Evolutionary conservation across 2,329 filamentous ascomycete species (phyloP).

Genomic region (Xylaria sp.): DNA sequence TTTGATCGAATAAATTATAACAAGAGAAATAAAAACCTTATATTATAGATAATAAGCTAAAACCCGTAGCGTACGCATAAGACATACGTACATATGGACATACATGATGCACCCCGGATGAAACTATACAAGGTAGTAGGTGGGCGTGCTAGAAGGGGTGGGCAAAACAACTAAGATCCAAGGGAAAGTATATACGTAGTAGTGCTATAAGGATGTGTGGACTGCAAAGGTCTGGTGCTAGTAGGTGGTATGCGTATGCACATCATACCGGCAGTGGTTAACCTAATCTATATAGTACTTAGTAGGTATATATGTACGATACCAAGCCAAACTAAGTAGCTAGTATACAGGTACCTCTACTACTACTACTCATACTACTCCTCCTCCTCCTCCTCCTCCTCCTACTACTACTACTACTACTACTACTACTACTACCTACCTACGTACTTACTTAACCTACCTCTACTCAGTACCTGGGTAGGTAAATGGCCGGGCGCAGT

Average conservation of each 20-base stretch:
- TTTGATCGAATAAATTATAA: conserved; percentile 10
- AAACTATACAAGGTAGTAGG: conserved; percentile 4
- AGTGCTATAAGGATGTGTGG: background rate
- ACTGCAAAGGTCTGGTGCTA: too few relatives aligned
- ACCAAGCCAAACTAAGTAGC: background rate
- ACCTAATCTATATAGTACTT: too few relatives aligned
- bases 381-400: too few relatives aligned
- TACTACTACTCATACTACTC: too few relatives aligned
- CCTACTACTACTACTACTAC: too few relatives aligned
- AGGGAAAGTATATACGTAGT: background rate
- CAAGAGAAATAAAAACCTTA: conserved; percentile 7
- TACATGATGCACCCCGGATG: conserved; percentile 39
- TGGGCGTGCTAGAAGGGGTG: conserved; percentile 1
- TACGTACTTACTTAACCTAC: too few relatives aligned
- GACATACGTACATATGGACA: conserved; percentile 35
- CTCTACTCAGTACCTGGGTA: too few relatives aligned
- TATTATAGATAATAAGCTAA: conserved; percentile 12
- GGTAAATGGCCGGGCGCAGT: too few relatives aligned
- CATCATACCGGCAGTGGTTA: conserved; percentile 10
- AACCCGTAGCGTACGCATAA: conserved; percentile 21
- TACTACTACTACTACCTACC: too few relatives aligned
- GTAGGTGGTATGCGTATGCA: conserved; percentile 13
- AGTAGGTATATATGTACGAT: too few relatives aligned
- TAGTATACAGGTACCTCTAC: too few relatives aligned
- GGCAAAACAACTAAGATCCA: conserved; percentile 15